Conservation (phyloP, 176 grass and related monocot genomes). For the Oryza longistaminata region DNA sequence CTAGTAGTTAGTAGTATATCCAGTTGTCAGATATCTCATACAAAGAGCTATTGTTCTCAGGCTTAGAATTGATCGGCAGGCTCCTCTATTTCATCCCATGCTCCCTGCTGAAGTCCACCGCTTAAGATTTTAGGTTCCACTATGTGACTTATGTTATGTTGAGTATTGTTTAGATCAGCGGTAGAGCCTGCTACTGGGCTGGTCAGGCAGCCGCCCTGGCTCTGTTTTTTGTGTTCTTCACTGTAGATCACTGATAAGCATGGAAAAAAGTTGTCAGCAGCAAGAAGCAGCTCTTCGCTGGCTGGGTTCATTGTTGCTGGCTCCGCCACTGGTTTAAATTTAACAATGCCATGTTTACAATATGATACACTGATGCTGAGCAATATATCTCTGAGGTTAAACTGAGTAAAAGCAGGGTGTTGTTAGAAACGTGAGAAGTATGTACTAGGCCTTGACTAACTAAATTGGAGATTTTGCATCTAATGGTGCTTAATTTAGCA, state of each 20-base stretch:
- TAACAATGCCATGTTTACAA: neutral
- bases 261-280: no score
- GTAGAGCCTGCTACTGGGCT: no score
- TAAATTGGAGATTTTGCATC: neutral
- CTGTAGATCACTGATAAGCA: no score
- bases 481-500: neutral
- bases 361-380: neutral
- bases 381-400: neutral
- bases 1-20: neutral
- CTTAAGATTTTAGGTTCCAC: neutral
- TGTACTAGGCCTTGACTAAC: neutral
- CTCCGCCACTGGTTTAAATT: neutral
- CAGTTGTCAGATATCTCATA: neutral
- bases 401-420: neutral
- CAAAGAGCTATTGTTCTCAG: neutral
- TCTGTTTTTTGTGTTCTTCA: no score
- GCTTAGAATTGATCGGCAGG: neutral
- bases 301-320: no score
- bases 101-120: neutral
- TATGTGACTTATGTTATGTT: neutral
- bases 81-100: slow-evolving; percentile 4
- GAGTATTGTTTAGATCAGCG: neutral
- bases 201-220: no score
- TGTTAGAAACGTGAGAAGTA: neutral
- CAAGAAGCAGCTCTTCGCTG: no score